Evolutionary conservation across 192 early-diverging fungal species (phyloP).

Genomic region (Haplosporangium gracile): DNA sequence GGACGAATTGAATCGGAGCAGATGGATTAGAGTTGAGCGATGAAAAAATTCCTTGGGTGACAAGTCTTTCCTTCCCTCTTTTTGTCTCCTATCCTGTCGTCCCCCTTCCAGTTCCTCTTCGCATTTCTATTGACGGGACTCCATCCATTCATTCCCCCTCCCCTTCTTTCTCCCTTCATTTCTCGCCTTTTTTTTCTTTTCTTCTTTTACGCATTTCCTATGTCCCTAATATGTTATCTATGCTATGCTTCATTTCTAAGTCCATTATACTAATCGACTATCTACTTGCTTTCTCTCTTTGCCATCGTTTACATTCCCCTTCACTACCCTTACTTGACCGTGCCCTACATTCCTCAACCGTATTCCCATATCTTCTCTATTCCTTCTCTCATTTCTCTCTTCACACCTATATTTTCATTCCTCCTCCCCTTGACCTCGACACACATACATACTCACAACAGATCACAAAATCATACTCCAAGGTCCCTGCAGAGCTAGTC

Average conservation of each 20-base stretch:
- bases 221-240: background rate
- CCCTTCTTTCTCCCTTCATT: background rate
- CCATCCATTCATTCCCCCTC: background rate
- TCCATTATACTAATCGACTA: background rate
- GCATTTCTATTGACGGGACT: too few species aligned
- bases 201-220: background rate
- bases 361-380: background rate
- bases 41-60: too few species aligned
- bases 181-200: background rate
- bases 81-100: background rate
- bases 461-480: slow-evolving; percentile 57
- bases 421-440: background rate
- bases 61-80: background rate
- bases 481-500: slow-evolving; percentile 51
- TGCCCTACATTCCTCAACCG: background rate
- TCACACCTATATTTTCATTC: background rate
- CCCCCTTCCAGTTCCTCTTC: too few species aligned
- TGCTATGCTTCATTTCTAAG: background rate
- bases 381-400: background rate
- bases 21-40: too few species aligned
- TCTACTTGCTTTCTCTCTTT: background rate
- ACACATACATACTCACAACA: background rate
- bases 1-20: too few species aligned
- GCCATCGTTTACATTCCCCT: background rate
- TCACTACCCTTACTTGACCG: background rate